These are phyloP conservation scores for Neobulgaria alba DNA, from an alignment of 2,329 filamentous ascomycete species.

Conservation along the genomic window DNA sequence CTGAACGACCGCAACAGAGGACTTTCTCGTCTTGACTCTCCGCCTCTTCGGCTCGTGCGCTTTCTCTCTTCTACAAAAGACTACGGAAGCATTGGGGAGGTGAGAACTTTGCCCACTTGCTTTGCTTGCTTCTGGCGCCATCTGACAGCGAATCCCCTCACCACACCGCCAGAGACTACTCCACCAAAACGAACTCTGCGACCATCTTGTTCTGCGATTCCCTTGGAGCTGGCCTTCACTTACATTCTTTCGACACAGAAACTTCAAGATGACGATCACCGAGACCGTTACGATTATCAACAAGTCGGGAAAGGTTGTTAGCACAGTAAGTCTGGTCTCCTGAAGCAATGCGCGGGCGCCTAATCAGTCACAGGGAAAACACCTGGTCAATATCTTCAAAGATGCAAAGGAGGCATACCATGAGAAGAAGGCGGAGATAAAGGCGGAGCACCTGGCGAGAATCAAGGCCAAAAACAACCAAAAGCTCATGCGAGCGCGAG, in stretches of 20 bases:
- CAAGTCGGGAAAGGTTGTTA: conserved; percentile 84
- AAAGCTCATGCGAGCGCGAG: conserved; percentile 38
- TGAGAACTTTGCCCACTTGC: background rate
- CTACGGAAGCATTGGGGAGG: background rate
- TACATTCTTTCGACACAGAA: conserved; percentile 5
- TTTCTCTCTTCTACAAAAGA: background rate
- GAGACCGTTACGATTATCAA: conserved; percentile 88
- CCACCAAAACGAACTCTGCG: conserved; percentile 5
- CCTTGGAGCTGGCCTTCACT: conserved; percentile 23
- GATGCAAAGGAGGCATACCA: conserved; percentile 83
- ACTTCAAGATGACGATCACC: conserved; percentile 32
- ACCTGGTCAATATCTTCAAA: conserved; percentile 83
- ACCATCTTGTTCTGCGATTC: conserved; percentile 2
- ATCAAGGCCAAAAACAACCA: conserved; percentile 50
- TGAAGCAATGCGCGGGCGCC: conserved; percentile 3
- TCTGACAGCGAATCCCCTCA: background rate
- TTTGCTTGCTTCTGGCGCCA: background rate
- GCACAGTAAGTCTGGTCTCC: conserved; percentile 52
- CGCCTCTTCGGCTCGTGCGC: background rate
- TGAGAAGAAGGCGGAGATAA: conserved; percentile 77
- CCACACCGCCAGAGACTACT: conserved; percentile 18
- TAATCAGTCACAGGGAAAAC: conserved; percentile 61
- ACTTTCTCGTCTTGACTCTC: conserved; percentile 6
- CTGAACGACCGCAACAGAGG: background rate
- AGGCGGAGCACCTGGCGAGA: conserved; percentile 56